Evolutionary conservation across 352 stramenopile genomes (phyloP), one percentile per base, ranked within the genome.

Genomic region (Phytophthora uliginosa): DNA sequence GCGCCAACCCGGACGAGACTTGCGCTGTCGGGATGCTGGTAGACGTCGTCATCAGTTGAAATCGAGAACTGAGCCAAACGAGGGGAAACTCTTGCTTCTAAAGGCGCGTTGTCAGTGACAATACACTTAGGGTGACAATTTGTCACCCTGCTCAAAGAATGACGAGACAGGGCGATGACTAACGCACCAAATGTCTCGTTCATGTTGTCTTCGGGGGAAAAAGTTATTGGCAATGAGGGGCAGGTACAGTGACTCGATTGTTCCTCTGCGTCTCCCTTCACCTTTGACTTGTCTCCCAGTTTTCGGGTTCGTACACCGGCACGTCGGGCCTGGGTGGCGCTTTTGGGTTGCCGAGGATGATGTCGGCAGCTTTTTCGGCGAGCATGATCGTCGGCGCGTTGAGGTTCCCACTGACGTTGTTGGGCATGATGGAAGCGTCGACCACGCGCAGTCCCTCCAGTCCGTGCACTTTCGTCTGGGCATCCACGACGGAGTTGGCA

Each of bases 331-430:
- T 91, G 34, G 78, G 80, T 50, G 92, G 73, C 17, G 85, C 61
- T 31, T 31, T 31, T 7, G 71, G 57, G 33, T 88, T 90, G 42
- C 82, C 83, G 17, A 94, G 77, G 54, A 98, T 97, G 51, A 98
- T 91, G 61, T 98, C 91, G 36, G 95, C 93, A 13, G 86, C 90
- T 66, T 97, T 98, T 66, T 99, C 95, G 12, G 90, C 95, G 8
- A 98, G 66, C 81, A 98, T 97, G 69, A 98, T 95, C 13, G 94
- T 91, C 7, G 95, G 97, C 0, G 81, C 90, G 72, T 98, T 98
- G 15, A 98, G 88, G 71, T 99, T 99, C 31, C 94, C 95, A 64
- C 93, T 98, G 56, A 98, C 80, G 55, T 98, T 98, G 71, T 90
- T 93, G 26, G 95, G 94, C 84, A 99, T 98, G 72, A 98, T 90